These are phyloP conservation scores for Aspergillus unguis DNA, from an alignment of 2,329 filamentous ascomycete species.

Conservation along the genomic window DNA sequence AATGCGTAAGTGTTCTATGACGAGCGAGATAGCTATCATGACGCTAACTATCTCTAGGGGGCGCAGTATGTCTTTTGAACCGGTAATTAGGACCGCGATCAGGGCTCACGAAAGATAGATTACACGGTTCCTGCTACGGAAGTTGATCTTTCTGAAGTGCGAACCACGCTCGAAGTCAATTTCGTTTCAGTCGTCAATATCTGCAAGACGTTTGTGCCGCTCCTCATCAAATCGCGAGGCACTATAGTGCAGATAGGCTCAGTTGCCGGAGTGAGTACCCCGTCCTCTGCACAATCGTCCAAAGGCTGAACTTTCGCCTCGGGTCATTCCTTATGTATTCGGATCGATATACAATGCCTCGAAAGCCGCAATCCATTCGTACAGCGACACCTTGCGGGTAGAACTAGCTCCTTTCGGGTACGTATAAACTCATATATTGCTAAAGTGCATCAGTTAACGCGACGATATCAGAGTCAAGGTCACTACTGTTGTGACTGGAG, in stretches of 20 bases:
- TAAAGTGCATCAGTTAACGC: background rate
- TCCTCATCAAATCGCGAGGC: conserved; percentile 48
- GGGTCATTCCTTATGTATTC: conserved; percentile 45
- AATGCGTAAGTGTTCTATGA: conserved; percentile 46
- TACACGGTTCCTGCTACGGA: conserved; percentile 59
- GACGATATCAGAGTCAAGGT: conserved; percentile 45
- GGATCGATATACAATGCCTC: conserved; percentile 55
- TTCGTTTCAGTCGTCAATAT: conserved; percentile 58
- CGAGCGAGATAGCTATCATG: background rate
- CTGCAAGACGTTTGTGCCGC: conserved; percentile 55
- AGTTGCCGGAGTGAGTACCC: conserved; percentile 36
- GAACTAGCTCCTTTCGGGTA: conserved; percentile 52
- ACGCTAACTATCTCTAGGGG: conserved; percentile 21
- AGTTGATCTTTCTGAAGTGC: conserved; percentile 48
- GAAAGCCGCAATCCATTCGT: conserved; percentile 59
- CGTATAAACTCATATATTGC: conserved; percentile 5
- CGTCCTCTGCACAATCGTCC: background rate
- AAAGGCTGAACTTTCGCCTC: background rate
- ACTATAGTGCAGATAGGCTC: conserved; percentile 47
- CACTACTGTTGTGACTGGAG: conserved; percentile 57
- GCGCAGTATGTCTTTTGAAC: conserved; percentile 25
- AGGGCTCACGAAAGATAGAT: conserved; percentile 30
- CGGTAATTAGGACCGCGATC: background rate
- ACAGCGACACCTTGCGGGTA: conserved; percentile 56
- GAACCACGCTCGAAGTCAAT: conserved; percentile 52